Base-by-base conservation (phyloP, 768 basidiomycete species). In the Termitomyces sp. region DNA sequence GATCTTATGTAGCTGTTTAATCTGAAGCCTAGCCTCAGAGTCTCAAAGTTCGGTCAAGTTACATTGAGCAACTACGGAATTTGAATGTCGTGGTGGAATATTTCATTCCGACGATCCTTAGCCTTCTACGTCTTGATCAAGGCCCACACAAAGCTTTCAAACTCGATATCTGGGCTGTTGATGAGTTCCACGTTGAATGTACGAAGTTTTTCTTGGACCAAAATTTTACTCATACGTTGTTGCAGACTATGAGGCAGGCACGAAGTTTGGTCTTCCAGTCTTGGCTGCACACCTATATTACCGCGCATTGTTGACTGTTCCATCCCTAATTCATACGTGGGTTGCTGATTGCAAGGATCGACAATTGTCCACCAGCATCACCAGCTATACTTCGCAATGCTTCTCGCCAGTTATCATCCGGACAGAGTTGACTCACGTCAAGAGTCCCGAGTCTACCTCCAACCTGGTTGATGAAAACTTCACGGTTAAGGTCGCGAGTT, bases 351-450 rank as follows among this genome's bases (percentile, higher is more conserved):
- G 90, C 73, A 94, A 92, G 64, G 95, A 98, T 70, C 88, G 91
- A 13, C 91, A 94, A 67, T 79, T 98, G 2, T 87, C 85, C n/a
- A 79, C 81, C 31, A 79, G 88, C 3, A 80, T 98, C 59, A 81
- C 87, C 6, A 76, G 81, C 34, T 95, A 91, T 71, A 96, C 94
- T 0, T 85, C 92, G 0, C 78, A 82, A 18, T 80, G 91, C 74
- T 93, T 97, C 76, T 96, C 95, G 1, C 93, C 95, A 0, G 84
- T 91, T 42, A 85, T 99, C 67, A 90, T 96, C 67, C 80, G 76
- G 15, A 78, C 89, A 6, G 95, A 98, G 67, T 78, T 98, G n/a
- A 79, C 84, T 4, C 85, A 84, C 44, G 80, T 95, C 54, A 84
- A 81, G 61, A 78, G 78, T 31, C 78, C 86, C 11, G 78, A 78